Base-by-base conservation (phyloP, 225 moss, liverwort and hornwort genomes). In the Antitrichia curtipendula region DNA sequence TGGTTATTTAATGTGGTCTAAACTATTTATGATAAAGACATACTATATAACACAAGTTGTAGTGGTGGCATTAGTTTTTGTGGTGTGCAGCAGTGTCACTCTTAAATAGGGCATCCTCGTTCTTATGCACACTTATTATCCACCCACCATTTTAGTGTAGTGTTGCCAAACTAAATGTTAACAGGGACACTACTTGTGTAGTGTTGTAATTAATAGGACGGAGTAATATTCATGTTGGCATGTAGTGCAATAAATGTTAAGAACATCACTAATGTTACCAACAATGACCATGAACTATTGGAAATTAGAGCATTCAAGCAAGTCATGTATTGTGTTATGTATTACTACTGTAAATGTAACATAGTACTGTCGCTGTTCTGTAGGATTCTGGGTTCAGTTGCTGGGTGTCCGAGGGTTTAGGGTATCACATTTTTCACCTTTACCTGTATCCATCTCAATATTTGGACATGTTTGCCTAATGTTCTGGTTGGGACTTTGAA, bases 141-240 rank as follows among this genome's bases (percentile, higher is more conserved):
- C 9, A 25, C 16, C 15, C 9, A 16, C 1, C 14, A 41, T 5
- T 41, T 24, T 24, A 2, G 1, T 68, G 0, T 8, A 14, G 2
- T 15, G 3, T 41, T 70, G 9, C 9, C 9, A 16, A 28, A 28
- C 16, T 9, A 27, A 16, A 27, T 43, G 6, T 71, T 3, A 43
- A 9, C 3, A 41, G 9, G 3, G 16, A 43, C 9, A 41, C 15
- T 25, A 40, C 7, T 70, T 13, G 24, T 60, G 13, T 27, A 28
- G 13, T 28, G 25, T 28, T 66, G 0, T 7, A 66, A n/a, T n/a
- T n/a, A 12, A 21, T 20, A 64, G n/a, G n/a, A n/a, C n/a, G n/a
- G n/a, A n/a, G 5, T 34, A 16, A 0, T 32, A 5, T 32, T 62
- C 62, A 8, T 16, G 31, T 31, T 31, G 49, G 10, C 49, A 49